phyloP scores from a whole-genome alignment of 2,329 filamentous ascomycete genomes.

The Alternaria incomplexa region DNA sequence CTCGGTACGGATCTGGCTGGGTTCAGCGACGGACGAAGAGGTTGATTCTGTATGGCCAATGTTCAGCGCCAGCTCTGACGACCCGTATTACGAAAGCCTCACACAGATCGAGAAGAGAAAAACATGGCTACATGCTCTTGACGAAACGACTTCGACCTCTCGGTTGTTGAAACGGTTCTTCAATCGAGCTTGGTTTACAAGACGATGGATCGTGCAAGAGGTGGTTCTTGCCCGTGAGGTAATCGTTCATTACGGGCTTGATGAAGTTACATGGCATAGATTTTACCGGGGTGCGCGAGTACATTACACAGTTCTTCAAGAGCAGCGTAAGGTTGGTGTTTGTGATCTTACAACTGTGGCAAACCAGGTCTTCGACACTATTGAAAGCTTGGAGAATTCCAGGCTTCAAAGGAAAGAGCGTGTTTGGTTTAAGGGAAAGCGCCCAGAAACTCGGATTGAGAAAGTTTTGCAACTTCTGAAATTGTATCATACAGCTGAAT shows the following conservation, averaged over 20 bases:
- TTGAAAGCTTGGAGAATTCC: neutral
- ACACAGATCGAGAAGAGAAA: too few relatives aligned
- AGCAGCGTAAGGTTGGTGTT: too few relatives aligned
- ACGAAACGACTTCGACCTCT: neutral
- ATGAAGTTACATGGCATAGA: neutral
- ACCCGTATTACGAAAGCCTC: too few relatives aligned
- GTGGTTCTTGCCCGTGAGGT: neutral
- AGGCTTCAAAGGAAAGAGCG: neutral
- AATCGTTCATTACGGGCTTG: neutral
- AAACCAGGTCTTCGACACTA: too few relatives aligned
- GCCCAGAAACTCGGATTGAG: too few relatives aligned
- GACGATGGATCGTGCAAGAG: neutral
- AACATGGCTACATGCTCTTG: neutral
- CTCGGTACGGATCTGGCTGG: neutral
- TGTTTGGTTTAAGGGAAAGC: too few relatives aligned
- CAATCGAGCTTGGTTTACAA: neutral
- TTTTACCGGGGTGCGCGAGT: neutral
- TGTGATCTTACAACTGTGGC: too few relatives aligned
- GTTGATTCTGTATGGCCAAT: neutral
- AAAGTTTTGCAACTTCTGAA: neutral
- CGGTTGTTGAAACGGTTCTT: fast-evolving
- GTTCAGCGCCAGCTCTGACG: neutral
- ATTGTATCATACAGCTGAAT: neutral
- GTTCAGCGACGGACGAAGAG: neutral
- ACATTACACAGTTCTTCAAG: neutral